Percentiles rank a stretch among this genome's conserved stretches.
These are phyloP conservation scores for Skeletonema costatum DNA, from an alignment of 108 stramenopile species.

Conservation along the genomic window DNA sequence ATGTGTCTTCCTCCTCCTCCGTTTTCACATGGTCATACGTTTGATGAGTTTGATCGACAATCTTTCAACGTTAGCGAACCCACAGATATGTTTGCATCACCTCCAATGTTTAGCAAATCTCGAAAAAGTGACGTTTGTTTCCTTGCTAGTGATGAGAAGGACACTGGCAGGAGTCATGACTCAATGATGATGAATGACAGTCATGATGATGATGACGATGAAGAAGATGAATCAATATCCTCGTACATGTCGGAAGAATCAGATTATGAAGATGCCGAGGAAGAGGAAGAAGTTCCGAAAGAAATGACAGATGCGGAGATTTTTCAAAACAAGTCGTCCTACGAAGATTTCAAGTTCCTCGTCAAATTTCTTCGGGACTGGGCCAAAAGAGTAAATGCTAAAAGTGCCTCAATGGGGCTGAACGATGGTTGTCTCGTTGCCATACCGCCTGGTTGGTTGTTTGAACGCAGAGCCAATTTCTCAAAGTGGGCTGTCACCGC, in stretches of 20 bases:
- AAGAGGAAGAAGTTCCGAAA: not conserved
- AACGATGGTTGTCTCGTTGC: constrained; percentile 66
- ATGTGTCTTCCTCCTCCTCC: not conserved
- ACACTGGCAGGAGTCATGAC: not conserved
- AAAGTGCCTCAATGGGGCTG: constrained; percentile 50
- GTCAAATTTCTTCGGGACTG: constrained; percentile 45
- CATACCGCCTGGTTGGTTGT: constrained; percentile 50
- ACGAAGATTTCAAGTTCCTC: constrained; percentile 76
- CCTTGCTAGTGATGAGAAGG: not conserved
- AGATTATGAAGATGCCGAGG: constrained; percentile 9
- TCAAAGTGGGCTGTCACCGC: constrained; percentile 55
- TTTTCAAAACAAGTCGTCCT: constrained; percentile 62
- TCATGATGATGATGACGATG: constrained; percentile 10
- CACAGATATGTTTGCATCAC: not conserved
- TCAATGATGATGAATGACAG: constrained; percentile 8
- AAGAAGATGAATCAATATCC: constrained; percentile 3
- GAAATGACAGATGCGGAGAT: constrained; percentile 38
- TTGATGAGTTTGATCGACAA: not conserved
- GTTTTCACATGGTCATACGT: not conserved
- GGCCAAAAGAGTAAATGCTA: constrained; percentile 15
- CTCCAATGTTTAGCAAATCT: not conserved
- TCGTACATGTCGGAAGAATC: constrained; percentile 10
- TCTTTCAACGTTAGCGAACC: not conserved
- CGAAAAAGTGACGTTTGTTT: not conserved
- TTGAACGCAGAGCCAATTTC: constrained; percentile 54